Evolutionary conservation across 2,329 filamentous ascomycete genomes (phyloP).

Genomic region (Fusarium floridanum): DNA sequence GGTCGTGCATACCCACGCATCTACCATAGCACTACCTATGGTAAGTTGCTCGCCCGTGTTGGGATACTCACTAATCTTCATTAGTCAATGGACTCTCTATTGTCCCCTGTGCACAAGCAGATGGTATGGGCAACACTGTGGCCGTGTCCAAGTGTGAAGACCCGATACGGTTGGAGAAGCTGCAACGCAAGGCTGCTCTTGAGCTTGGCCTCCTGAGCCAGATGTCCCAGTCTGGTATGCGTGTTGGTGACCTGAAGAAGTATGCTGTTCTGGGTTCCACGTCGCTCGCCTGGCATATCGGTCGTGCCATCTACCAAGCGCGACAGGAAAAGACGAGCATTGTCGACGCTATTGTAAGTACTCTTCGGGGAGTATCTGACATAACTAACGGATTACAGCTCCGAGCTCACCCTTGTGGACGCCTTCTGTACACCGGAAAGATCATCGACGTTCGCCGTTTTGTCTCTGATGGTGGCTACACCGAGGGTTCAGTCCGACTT

Average conservation of each 20-base stretch:
- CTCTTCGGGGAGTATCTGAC: background rate
- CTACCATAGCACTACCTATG: constrained; percentile 2
- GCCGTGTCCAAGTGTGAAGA: background rate
- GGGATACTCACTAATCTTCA: background rate
- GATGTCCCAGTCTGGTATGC: background rate
- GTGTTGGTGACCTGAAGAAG: background rate
- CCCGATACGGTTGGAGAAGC: background rate
- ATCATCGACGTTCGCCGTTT: background rate
- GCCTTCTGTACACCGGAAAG: background rate
- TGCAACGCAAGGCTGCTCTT: background rate
- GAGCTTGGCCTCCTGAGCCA: background rate
- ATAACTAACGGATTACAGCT: background rate
- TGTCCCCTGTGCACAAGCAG: background rate
- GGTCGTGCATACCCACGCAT: constrained; percentile 7
- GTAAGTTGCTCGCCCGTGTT: background rate
- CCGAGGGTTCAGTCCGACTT: background rate
- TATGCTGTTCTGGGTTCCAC: background rate
- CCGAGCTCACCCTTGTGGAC: background rate
- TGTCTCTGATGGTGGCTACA: background rate
- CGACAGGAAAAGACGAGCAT: background rate
- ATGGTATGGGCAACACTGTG: background rate
- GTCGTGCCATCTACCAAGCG: background rate
- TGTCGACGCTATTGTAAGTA: background rate
- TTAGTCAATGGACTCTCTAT: background rate
- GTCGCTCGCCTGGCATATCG: background rate